phyloP scores from a whole-genome alignment of 176 grass and related monocot genomes.

The Ampelocalamus luodianensis region DNA sequence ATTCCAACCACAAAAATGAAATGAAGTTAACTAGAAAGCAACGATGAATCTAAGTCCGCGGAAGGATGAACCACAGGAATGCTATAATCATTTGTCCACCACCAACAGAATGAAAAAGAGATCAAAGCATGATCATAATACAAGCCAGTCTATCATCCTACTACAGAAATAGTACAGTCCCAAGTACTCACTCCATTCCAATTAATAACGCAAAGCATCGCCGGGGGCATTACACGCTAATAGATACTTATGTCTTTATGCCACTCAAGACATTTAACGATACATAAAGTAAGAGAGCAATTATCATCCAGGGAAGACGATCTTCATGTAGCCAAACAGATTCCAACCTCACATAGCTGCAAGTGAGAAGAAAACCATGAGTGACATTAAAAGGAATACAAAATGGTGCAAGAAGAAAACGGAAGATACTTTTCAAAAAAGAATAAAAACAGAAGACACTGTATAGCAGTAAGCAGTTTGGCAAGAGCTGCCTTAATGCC shows the following conservation, averaged over 20 bases:
- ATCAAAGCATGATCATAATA: not conserved
- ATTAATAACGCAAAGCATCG: not conserved
- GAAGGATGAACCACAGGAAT: not conserved
- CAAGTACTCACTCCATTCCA: not conserved
- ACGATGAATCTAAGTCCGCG: not conserved
- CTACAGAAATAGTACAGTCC: not conserved
- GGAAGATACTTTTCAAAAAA: not conserved
- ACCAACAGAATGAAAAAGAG: conserved; percentile 4
- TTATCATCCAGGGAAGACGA: conserved; percentile 38
- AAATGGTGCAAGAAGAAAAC: conserved; percentile 2
- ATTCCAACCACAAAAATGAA: not conserved
- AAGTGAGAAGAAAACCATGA: conserved; percentile 28
- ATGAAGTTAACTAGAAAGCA: not conserved
- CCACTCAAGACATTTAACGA: conserved; percentile 21
- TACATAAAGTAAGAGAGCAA: conserved; percentile 18
- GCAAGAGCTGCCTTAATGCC: not conserved
- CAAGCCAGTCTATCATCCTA: conserved; percentile 11
- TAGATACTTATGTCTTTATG: conserved; percentile 21
- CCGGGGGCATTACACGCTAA: not conserved
- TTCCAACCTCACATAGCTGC: conserved; percentile 32
- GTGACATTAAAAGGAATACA: not conserved
- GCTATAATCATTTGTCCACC: not conserved
- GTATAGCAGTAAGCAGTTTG: not conserved
- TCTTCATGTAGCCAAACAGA: conserved; percentile 18
- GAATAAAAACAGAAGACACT: not conserved